A percentile compares a stretch with the other conserved stretches of the same genome.
phyloP scores from a whole-genome alignment of 257 asterid species.

The Phtheirospermum japonicum region DNA sequence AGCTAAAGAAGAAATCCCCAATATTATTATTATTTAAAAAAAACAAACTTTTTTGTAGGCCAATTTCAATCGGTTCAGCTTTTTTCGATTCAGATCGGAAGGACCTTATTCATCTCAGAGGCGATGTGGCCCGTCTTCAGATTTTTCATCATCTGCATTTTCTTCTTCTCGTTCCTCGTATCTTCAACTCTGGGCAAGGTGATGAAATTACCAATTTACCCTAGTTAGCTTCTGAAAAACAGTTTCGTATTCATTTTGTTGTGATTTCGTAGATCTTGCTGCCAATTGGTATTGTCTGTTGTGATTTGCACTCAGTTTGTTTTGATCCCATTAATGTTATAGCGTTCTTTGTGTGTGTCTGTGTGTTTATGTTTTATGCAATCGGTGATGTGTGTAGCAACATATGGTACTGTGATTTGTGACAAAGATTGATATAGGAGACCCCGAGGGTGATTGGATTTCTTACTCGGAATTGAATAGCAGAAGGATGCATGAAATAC shows the following conservation, averaged over 20 bases:
- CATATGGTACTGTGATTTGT: not conserved
- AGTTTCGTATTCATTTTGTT: constrained; percentile 13
- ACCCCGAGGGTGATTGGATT: too few relatives aligned
- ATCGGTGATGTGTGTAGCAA: not conserved
- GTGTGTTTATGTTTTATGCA: not conserved
- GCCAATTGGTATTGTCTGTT: constrained; percentile 6
- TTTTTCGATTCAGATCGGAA: constrained; percentile 39
- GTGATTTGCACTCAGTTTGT: constrained; percentile 12
- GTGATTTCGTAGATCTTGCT: constrained; percentile 22
- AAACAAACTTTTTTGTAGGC: too few relatives aligned
- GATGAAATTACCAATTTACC: constrained; percentile 26
- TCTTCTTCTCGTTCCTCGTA: constrained; percentile 36
- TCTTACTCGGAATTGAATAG: too few relatives aligned
- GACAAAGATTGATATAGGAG: not conserved
- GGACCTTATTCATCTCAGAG: constrained; percentile 19
- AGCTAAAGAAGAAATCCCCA: constrained; percentile 16
- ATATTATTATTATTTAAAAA: too few relatives aligned
- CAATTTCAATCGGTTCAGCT: constrained; percentile 15
- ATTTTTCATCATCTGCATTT: constrained; percentile 31
- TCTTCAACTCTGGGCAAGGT: constrained; percentile 53
- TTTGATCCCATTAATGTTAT: constrained; percentile 10
- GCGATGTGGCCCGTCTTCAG: constrained; percentile 51
- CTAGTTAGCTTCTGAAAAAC: not conserved
- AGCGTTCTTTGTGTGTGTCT: not conserved
- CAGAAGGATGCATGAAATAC: too few relatives aligned